Conservation (phyloP, 2,329 filamentous ascomycete genomes). For the Curvularia lunata region DNA sequence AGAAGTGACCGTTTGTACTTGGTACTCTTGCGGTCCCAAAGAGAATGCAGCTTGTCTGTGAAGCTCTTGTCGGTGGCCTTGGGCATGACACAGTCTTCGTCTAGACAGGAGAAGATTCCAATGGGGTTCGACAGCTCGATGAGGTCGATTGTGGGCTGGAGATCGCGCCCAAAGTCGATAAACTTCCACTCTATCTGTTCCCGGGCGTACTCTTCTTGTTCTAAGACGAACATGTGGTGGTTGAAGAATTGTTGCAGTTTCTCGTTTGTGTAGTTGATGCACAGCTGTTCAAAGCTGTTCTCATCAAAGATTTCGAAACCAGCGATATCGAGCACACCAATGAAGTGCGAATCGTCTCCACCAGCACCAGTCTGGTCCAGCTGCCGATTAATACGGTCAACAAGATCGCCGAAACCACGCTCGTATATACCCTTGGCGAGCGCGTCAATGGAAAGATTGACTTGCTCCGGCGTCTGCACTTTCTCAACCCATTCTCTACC, state of each 20-base stretch:
- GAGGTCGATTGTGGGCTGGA: slow-evolving; percentile 96
- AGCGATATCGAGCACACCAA: slow-evolving; percentile 97
- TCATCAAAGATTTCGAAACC: slow-evolving; percentile 99
- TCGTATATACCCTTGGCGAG: slow-evolving; percentile 98
- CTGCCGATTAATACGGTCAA: slow-evolving; percentile 88
- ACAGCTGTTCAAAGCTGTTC: slow-evolving; percentile 98
- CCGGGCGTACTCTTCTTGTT: slow-evolving; percentile 96
- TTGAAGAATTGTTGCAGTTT: slow-evolving; percentile 99
- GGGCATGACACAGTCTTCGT: slow-evolving; percentile 98
- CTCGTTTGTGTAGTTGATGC: slow-evolving; percentile 99
- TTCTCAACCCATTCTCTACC: slow-evolving; percentile 99
- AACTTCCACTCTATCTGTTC: slow-evolving; percentile 99
- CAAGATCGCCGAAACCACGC: slow-evolving; percentile 90
- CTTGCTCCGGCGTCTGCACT: slow-evolving; percentile 95
- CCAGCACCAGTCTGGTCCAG: slow-evolving; percentile 85
- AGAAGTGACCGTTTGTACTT: slow-evolving; percentile 92
- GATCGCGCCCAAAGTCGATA: slow-evolving; percentile 95
- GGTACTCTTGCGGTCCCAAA: slow-evolving; percentile 94
- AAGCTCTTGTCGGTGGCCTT: slow-evolving; percentile 97
- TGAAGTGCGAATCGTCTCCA: slow-evolving; percentile 90
- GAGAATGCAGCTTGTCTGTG: slow-evolving; percentile 93
- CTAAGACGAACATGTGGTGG: slow-evolving; percentile 99
- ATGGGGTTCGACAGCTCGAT: slow-evolving; percentile 97
- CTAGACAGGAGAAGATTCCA: slow-evolving; percentile 96
- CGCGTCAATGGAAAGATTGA: slow-evolving; percentile 86